phyloP scores from a whole-genome alignment of 371 early-diverging fungal genomes.

The Coemansia sp. region DNA sequence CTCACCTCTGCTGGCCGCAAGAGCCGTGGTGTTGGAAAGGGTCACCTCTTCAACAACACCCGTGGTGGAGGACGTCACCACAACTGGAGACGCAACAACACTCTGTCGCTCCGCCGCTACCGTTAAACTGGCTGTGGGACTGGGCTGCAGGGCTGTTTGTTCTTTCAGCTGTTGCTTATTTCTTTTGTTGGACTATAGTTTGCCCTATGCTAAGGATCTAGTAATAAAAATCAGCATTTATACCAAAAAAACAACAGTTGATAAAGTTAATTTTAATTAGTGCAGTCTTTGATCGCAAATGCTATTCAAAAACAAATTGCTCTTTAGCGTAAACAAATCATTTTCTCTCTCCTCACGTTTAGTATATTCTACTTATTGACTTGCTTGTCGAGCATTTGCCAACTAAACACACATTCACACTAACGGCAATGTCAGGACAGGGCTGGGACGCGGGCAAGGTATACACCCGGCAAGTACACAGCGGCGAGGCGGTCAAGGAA shows the following conservation, averaged over 20 bases:
- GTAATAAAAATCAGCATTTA: not conserved
- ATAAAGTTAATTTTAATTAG: not conserved
- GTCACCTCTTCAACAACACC: slow-evolving; percentile 97
- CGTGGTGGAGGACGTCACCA: slow-evolving; percentile 93
- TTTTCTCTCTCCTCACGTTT: not conserved
- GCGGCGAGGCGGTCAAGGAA: slow-evolving; percentile 59
- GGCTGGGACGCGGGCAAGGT: slow-evolving; percentile 85
- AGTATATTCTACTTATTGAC: not conserved
- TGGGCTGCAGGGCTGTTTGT: not conserved
- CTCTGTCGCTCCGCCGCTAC: slow-evolving; percentile 77
- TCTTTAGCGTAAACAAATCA: not conserved
- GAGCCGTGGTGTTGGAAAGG: slow-evolving; percentile 98
- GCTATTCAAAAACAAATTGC: not conserved
- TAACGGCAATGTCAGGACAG: slow-evolving; percentile 46
- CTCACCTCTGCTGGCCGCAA: slow-evolving; percentile 96
- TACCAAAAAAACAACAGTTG: not conserved
- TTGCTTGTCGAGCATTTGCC: slow-evolving; percentile 1
- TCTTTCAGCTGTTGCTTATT: not conserved
- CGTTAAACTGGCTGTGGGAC: slow-evolving; percentile 56
- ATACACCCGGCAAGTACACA: slow-evolving; percentile 67
- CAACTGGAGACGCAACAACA: slow-evolving; percentile 76
- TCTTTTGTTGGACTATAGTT: not conserved
- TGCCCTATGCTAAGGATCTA: not conserved
- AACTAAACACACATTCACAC: not conserved
- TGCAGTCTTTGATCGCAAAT: not conserved